phyloP scores from a whole-genome alignment of 331 rosid genomes.

The Telfairia occidentalis region DNA sequence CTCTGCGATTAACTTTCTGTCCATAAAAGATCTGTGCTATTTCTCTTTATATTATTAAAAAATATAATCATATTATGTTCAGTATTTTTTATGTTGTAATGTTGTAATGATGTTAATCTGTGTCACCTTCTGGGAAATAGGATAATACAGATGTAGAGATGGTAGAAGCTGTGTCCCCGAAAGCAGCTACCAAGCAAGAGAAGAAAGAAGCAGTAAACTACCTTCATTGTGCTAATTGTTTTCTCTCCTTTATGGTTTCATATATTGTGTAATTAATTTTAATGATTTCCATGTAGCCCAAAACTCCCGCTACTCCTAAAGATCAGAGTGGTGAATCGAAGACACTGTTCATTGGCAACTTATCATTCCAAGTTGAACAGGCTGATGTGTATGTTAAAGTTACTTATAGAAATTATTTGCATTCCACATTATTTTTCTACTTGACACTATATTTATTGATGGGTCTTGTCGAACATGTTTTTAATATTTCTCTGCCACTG shows the following conservation, averaged over 20 bases:
- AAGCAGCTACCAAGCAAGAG: not conserved
- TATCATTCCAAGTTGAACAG: conserved; percentile 33
- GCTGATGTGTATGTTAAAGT: conserved; percentile 52
- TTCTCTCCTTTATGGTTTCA: not conserved
- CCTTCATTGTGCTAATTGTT: not conserved
- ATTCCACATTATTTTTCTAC: too few species aligned
- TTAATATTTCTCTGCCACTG: not conserved
- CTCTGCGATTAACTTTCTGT: not conserved
- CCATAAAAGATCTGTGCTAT: not conserved
- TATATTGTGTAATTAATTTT: not conserved
- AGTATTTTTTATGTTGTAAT: too few species aligned
- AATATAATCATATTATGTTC: not conserved
- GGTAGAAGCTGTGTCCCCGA: conserved; percentile 43
- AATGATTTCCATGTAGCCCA: conserved; percentile 35
- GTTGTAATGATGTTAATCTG: not conserved
- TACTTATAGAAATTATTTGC: not conserved
- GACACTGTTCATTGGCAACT: conserved; percentile 68
- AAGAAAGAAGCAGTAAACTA: conserved; percentile 5
- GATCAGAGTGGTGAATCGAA: conserved; percentile 22
- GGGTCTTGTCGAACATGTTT: not conserved
- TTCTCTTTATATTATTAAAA: not conserved
- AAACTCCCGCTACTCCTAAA: conserved; percentile 45
- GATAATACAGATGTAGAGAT: conserved; percentile 36
- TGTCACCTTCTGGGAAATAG: conserved; percentile 10
- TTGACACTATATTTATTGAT: not conserved